phyloP scores from a whole-genome alignment of 805 yeast species.

The Vanderwaltozyma tropicalis region DNA sequence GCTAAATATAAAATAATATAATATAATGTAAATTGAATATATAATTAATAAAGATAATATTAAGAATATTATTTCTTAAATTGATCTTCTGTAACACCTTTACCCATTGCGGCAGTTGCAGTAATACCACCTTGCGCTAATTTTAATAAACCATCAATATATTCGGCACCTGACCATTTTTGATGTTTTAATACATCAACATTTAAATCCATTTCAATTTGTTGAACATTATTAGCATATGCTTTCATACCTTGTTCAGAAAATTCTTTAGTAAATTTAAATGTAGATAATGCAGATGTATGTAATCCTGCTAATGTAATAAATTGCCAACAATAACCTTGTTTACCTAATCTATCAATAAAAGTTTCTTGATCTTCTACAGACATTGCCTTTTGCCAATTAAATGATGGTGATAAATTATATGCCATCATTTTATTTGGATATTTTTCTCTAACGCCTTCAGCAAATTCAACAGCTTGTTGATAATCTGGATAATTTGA shows the following conservation, averaged over 20 bases:
- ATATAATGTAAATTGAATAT: no score
- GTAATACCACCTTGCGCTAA: constrained; percentile 90
- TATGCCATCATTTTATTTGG: constrained; percentile 96
- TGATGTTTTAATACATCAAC: constrained; percentile 97
- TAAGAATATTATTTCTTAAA: no score
- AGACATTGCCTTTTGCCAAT: constrained; percentile 94
- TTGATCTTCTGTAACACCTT: constrained; percentile 96
- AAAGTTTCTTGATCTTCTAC: constrained; percentile 81
- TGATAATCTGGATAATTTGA: constrained; percentile 85
- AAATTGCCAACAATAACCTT: constrained; percentile 96
- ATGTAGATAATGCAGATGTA: constrained; percentile 87
- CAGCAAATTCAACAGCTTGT: constrained; percentile 92
- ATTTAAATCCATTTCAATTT: constrained; percentile 74
- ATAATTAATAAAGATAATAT: no score
- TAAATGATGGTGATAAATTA: constrained; percentile 93
- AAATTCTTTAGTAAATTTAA: constrained; percentile 71
- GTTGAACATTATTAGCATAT: constrained; percentile 80
- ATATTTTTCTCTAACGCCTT: constrained; percentile 68
- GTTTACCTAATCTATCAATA: constrained; percentile 71
- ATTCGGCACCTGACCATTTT: constrained; percentile 98
- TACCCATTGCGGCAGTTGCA: constrained; percentile 97
- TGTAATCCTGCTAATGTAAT: constrained; percentile 95
- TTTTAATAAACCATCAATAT: constrained; percentile 81
- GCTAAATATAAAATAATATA: no score
- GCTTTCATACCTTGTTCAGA: constrained; percentile 88